A percentile compares a stretch with the other conserved stretches of the same genome.
Conservation (phyloP, 2,329 filamentous ascomycete genomes). For the Microdochium nivale region DNA sequence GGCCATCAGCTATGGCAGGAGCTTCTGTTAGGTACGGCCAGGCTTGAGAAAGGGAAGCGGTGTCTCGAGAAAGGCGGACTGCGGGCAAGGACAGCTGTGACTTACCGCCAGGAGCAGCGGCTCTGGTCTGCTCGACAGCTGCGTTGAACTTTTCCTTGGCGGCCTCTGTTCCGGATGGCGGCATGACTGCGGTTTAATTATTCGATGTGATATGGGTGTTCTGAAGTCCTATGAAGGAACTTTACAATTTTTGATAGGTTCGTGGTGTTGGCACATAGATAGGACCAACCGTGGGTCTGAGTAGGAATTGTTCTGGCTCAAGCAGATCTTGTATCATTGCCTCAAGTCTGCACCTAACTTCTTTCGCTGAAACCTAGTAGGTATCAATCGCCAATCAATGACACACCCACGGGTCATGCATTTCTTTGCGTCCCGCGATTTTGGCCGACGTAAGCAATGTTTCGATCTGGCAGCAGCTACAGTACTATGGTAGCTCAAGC, state of each 20-base stretch:
- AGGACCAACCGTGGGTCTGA: no score
- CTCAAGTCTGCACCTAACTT: no score
- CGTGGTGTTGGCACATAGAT: no score
- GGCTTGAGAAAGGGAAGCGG: not conserved
- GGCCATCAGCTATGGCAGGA: not conserved
- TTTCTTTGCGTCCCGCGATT: no score
- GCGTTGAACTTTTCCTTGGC: not conserved
- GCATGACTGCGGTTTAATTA: not conserved
- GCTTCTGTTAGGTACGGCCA: not conserved
- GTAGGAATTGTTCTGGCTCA: no score
- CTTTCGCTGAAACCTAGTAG: no score
- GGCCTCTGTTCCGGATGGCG: not conserved
- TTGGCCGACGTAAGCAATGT: no score
- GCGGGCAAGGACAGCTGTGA: not conserved
- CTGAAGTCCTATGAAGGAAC: not conserved
- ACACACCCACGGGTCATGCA: no score
- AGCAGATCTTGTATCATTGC: no score
- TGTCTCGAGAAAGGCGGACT: not conserved
- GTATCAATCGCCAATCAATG: no score
- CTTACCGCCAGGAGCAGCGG: not conserved
- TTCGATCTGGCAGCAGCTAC: no score
- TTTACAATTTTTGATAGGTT: not conserved
- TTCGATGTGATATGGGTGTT: not conserved
- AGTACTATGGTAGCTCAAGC: no score
- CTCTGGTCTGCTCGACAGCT: not conserved